Percentiles rank a stretch among this genome's conserved stretches.
phyloP scores from a whole-genome alignment of 768 basidiomycete species.

The Tylopilus vinaceipallidus region DNA sequence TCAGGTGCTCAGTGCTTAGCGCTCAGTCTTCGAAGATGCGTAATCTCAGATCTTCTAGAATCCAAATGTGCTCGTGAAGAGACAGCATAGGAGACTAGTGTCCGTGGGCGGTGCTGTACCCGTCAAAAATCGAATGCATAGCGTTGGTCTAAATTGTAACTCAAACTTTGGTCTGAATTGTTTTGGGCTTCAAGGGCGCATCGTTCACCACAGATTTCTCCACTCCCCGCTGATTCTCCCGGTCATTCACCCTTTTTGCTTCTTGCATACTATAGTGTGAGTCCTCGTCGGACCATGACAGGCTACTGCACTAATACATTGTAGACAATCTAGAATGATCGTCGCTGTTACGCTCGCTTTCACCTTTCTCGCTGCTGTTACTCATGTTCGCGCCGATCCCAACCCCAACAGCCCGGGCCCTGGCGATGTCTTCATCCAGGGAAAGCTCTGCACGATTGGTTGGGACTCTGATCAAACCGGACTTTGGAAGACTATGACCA shows the following conservation, averaged over 20 bases:
- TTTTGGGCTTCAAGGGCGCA: too few relatives aligned
- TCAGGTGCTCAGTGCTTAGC: too few relatives aligned
- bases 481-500: slow-evolving; percentile 67
- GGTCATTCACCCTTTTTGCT: slow-evolving; percentile 10
- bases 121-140: slow-evolving; percentile 3
- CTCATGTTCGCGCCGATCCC: slow-evolving; percentile 52
- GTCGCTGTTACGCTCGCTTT: slow-evolving; percentile 10
- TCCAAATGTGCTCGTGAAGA: background rate
- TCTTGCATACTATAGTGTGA: slow-evolving; percentile 1
- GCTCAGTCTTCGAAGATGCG: too few relatives aligned
- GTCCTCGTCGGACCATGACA: slow-evolving; percentile 2
- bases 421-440: slow-evolving; percentile 55
- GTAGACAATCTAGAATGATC: slow-evolving; percentile 25
- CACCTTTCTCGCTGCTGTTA: slow-evolving; percentile 26
- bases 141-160: slow-evolving; percentile 1
- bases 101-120: background rate
- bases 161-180: background rate
- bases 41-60: background rate
- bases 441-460: slow-evolving; percentile 48
- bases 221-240: background rate
- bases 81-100: background rate
- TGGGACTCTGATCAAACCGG: slow-evolving; percentile 64
- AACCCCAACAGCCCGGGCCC: slow-evolving; percentile 60
- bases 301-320: too few relatives aligned
- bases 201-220: background rate